These are phyloP conservation scores for Fusarium sambucinum DNA, from an alignment of 2,329 filamentous ascomycete species.

Conservation along the genomic window DNA sequence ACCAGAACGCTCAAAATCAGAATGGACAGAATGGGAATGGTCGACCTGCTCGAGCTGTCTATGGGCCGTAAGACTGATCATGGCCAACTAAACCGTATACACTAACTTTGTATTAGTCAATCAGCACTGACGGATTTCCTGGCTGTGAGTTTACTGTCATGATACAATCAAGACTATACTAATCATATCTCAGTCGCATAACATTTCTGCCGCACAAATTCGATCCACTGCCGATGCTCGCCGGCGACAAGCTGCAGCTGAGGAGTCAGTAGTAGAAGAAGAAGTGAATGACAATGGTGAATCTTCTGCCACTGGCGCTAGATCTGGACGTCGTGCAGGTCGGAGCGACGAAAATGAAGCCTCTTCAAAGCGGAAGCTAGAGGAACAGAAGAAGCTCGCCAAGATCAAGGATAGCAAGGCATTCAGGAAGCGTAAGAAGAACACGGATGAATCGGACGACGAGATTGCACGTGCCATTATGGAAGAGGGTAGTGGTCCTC, in stretches of 20 bases:
- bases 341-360: slow-evolving; percentile 45
- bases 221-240: slow-evolving; percentile 63
- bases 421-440: slow-evolving; percentile 66
- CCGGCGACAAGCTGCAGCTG: slow-evolving; percentile 55
- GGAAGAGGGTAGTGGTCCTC: slow-evolving; percentile 61
- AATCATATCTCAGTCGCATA: slow-evolving; percentile 67
- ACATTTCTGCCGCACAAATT: slow-evolving; percentile 74
- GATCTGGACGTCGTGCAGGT: slow-evolving; percentile 47
- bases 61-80: slow-evolving; percentile 53
- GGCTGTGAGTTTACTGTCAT: slow-evolving; percentile 54
- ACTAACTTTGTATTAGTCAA: slow-evolving; percentile 51
- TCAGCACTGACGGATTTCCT: slow-evolving; percentile 68
- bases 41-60: slow-evolving; percentile 52
- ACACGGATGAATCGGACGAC: slow-evolving; percentile 56
- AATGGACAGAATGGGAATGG: slow-evolving; percentile 14
- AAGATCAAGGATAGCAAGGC: slow-evolving; percentile 72
- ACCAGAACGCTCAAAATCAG: slow-evolving; percentile 28
- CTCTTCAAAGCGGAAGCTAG: slow-evolving; percentile 54
- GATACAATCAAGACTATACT: slow-evolving; percentile 17
- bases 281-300: slow-evolving; percentile 43
- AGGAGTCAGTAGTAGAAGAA: slow-evolving; percentile 28
- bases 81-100: neutral
- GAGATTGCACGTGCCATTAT: slow-evolving; percentile 64
- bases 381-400: slow-evolving; percentile 65
- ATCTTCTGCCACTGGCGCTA: slow-evolving; percentile 33